Base-by-base conservation (phyloP, 768 basidiomycete genomes). In the Phylloporus arenicola region DNA sequence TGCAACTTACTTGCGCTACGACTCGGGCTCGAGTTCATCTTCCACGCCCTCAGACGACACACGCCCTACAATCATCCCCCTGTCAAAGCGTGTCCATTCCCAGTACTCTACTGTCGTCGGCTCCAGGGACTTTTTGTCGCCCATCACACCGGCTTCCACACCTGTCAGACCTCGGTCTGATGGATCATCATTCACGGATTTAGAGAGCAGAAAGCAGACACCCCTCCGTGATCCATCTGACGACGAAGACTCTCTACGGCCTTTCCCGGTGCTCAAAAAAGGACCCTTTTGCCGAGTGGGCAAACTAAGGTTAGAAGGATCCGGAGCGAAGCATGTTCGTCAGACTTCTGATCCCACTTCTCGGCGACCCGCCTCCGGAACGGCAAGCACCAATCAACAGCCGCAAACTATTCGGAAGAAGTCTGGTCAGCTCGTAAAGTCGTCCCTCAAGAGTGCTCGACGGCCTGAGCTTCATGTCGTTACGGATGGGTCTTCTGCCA, bases 341-440 rank as follows among this genome's bases (percentile, higher is more conserved):
- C 59, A 66, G 20, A 20, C 52, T 27, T 64, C 66, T 11, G 64
- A 62, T 27, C 54, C 67, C 11, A 40, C 20, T 20, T 42, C 51
- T 30, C 52, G 39, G 38, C 29, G 48, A 30, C 33, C 45, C 17
- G 37, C 14, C 24, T 8, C 33, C 16, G 20, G 41, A 17, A 11
- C 50, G 9, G 37, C 38, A 14, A 45, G 14, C 25, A 44, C 29
- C 20, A 46, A 56, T 29, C 52, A 47, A 20, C 19, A 43, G 1
- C 29, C 52, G 63, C 77, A 17, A 70, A 75, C 45, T 72, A 73
- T 91, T 30, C 82, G 92, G 53, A 97, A 97, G 70, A 97, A 96
- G 70, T 91, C 90, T 13, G 94, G 95, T 33, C 89, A 96, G 70
- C 83, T 89, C 5, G 82, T 98, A 62, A 93, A 92, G 68, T 84